Evolutionary conservation across 2,329 filamentous ascomycete species (phyloP).

Genomic region (Colletotrichum spaethianum): DNA sequence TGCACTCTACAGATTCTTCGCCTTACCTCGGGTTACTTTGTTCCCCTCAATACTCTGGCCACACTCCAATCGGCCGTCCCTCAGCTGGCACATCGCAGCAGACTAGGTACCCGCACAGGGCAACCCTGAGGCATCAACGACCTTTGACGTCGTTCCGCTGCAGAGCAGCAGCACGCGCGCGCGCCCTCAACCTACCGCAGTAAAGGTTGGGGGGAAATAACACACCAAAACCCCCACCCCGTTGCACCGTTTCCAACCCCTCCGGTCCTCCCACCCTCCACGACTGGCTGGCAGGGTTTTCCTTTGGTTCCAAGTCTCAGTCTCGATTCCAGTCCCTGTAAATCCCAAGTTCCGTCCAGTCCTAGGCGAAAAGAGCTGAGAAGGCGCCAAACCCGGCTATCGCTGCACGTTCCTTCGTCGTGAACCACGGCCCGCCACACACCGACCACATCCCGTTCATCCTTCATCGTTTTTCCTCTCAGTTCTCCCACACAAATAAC

Average conservation of each 20-base stretch:
- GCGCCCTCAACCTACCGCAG: neutral
- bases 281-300: slow-evolving; percentile 23
- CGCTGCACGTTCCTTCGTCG: slow-evolving; percentile 8
- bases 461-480: slow-evolving; percentile 1
- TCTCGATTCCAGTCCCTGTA: slow-evolving; percentile 9
- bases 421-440: slow-evolving; percentile 12
- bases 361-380: slow-evolving; percentile 20
- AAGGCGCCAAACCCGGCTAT: slow-evolving; percentile 32
- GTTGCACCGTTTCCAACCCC: slow-evolving; percentile 21
- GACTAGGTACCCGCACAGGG: neutral
- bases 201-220: slow-evolving; percentile 3
- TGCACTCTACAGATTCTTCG: neutral
- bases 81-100: neutral
- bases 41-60: neutral
- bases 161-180: slow-evolving; percentile 1
- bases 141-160: slow-evolving; percentile 10
- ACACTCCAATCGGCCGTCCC: neutral
- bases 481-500: neutral
- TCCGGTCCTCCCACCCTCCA: slow-evolving; percentile 26
- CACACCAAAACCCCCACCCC: slow-evolving; percentile 11
- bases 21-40: slow-evolving; percentile 12
- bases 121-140: neutral
- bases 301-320: slow-evolving; percentile 15
- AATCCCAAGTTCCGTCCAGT: neutral
- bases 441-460: slow-evolving; percentile 4